Conservation (phyloP, 495 filamentous ascomycete species). For the Parmelia sp. region DNA sequence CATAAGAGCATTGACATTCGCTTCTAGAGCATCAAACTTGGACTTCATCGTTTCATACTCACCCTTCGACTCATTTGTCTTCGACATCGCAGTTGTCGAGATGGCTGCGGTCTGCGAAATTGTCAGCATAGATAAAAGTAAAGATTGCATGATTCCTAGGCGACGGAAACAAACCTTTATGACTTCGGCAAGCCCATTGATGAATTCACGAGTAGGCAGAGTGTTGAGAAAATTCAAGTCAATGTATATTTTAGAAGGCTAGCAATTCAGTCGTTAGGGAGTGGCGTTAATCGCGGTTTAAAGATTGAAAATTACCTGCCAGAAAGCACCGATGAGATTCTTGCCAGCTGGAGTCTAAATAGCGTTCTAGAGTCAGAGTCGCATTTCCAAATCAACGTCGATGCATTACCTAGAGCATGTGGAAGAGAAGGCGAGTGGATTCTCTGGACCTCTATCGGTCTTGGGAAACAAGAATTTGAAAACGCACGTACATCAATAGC, state of each 20-base stretch:
- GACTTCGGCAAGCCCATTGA: constrained; percentile 98
- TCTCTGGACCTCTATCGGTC: neutral
- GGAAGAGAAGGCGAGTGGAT: neutral
- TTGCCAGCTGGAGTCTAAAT: constrained; percentile 67
- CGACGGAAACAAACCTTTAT: constrained; percentile 53
- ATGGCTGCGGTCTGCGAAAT: constrained; percentile 74
- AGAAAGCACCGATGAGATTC: constrained; percentile 93
- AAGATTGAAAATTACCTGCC: constrained; percentile 47
- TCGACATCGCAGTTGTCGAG: constrained; percentile 95
- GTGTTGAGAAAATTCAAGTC: constrained; percentile 91
- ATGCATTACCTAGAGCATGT: neutral
- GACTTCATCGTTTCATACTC: constrained; percentile 4
- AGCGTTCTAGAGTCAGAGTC: neutral
- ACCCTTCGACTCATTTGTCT: constrained; percentile 72
- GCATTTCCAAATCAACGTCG: neutral
- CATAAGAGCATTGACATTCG: constrained; percentile 69
- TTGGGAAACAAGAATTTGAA: neutral
- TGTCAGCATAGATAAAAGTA: constrained; percentile 12
- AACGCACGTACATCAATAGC: constrained; percentile 61
- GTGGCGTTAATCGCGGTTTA: neutral
- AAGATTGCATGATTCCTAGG: neutral
- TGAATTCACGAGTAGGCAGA: constrained; percentile 84
- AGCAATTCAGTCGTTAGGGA: neutral
- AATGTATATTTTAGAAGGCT: constrained; percentile 81
- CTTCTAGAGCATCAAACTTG: constrained; percentile 53